Base-by-base conservation (phyloP, 495 filamentous ascomycete species). In the Alectoria sarmentosa region DNA sequence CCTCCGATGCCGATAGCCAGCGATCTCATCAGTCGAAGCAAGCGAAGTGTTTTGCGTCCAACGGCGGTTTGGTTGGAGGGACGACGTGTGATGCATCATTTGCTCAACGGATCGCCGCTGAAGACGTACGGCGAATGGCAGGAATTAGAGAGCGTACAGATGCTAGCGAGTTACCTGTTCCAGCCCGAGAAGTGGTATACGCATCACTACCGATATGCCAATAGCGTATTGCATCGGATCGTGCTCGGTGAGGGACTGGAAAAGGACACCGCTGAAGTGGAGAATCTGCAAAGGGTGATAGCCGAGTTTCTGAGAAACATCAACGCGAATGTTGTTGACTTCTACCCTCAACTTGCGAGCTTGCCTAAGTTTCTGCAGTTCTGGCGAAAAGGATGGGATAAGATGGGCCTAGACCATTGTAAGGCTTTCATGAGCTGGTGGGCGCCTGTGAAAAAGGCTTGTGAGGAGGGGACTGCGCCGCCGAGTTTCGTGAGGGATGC, bases 201-300 rank as follows among this genome's bases (percentile, higher is more conserved):
- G 7, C 73, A 77, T 61, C 74, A 79, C 61, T 75, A 75, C 61
- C 76, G 77, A 26, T 81, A 80, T 62, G 65, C 76, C 3, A 79
- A 73, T 63, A 74, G 73, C 1, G 75, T 80, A 15, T 69, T 80
- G 46, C 68, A 76, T 65, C 71, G 73, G 17, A 73, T 79, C 52
- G 72, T 72, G 14, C 56, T 74, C 6, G 74, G 74, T 3, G 68
- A 75, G 48, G 62, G 64, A 0, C 30, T 72, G 4, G 60, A 36
- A 59, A 71, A 71, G 41, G 44, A 66, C 19, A 67, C 61, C 2
- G 41, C 41, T 13, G 65, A 76, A 23, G 59, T 77, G 19, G 71
- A 69, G 11, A 69, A 74, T 23, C 58, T 73, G n/a, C 72, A 75
- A 66, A 52, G 66, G 26, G 69, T 75, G 1, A 70, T 71, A 26